These are phyloP conservation scores for Blastobotrys americana DNA, from an alignment of 805 yeast species.

Conservation along the genomic window DNA sequence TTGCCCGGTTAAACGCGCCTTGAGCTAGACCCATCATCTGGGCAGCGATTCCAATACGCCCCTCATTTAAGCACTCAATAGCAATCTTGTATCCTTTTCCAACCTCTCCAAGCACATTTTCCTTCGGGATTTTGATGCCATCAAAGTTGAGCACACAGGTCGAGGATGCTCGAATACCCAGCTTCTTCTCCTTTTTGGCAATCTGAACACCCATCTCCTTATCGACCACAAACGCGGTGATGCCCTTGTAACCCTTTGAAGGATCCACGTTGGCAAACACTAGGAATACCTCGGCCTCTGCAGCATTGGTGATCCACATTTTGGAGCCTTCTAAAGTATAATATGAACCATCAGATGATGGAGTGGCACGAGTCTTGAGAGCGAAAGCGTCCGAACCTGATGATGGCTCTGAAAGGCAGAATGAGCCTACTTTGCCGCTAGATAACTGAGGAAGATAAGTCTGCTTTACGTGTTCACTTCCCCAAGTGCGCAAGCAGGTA, in stretches of 20 bases:
- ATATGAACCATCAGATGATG: constrained; percentile 32
- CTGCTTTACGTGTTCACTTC: constrained; percentile 31
- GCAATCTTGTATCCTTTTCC: constrained; percentile 42
- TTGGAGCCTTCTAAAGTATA: constrained; percentile 36
- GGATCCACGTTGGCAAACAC: constrained; percentile 38
- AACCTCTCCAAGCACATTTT: constrained; percentile 36
- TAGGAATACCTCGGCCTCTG: constrained; percentile 37
- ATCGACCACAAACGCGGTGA: constrained; percentile 38
- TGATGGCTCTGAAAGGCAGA: constrained; percentile 35
- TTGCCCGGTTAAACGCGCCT: constrained; percentile 38
- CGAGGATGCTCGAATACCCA: constrained; percentile 38
- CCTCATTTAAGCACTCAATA: constrained; percentile 38
- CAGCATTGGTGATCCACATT: constrained; percentile 42
- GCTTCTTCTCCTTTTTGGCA: constrained; percentile 39
- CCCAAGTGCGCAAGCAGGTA: constrained; percentile 36
- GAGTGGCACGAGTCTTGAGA: constrained; percentile 33
- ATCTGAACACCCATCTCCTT: constrained; percentile 35
- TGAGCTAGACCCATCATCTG: constrained; percentile 40
- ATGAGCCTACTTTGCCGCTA: constrained; percentile 32
- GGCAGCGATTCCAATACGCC: constrained; percentile 41
- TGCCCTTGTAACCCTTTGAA: constrained; percentile 37
- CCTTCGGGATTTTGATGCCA: constrained; percentile 36
- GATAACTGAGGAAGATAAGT: constrained; percentile 37
- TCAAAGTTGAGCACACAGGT: constrained; percentile 37
- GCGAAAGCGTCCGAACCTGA: constrained; percentile 42